These are phyloP conservation scores for Sedum album DNA, from an alignment of 164 flowering plant species.

Conservation along the genomic window DNA sequence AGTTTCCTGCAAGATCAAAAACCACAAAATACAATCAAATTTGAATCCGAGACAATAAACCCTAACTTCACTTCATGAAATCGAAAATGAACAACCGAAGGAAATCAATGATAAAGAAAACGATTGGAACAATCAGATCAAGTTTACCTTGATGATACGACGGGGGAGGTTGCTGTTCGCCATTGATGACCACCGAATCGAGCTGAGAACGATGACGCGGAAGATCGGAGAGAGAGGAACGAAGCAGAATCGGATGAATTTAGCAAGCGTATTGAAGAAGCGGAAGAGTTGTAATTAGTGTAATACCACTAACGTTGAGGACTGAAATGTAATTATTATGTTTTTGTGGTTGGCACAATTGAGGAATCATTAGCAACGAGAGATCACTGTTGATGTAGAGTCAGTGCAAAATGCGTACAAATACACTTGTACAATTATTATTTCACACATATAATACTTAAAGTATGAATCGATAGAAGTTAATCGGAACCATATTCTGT, in stretches of 20 bases:
- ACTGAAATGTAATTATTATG: neutral
- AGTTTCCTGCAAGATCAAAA: slow-evolving; percentile 50
- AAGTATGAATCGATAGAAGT: no score
- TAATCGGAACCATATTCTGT: no score
- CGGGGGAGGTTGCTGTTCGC: slow-evolving; percentile 52
- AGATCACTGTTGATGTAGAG: neutral
- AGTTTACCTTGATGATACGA: slow-evolving; percentile 64
- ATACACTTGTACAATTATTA: no score
- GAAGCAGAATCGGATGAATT: neutral
- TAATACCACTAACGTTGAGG: neutral
- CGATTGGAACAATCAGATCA: neutral
- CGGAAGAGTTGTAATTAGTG: neutral
- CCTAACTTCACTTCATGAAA: neutral
- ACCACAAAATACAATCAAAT: neutral
- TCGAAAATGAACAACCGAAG: neutral
- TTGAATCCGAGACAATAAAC: neutral
- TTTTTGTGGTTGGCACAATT: neutral
- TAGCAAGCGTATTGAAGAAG: neutral
- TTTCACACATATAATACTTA: no score
- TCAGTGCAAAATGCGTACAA: no score
- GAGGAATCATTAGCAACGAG: neutral
- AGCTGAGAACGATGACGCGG: neutral
- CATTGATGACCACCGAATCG: slow-evolving; percentile 17
- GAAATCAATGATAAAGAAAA: neutral
- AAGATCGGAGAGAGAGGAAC: neutral